These are phyloP conservation scores for Venturiaceae sp. DNA, from an alignment of 2,329 filamentous ascomycete genomes.

Conservation along the genomic window DNA sequence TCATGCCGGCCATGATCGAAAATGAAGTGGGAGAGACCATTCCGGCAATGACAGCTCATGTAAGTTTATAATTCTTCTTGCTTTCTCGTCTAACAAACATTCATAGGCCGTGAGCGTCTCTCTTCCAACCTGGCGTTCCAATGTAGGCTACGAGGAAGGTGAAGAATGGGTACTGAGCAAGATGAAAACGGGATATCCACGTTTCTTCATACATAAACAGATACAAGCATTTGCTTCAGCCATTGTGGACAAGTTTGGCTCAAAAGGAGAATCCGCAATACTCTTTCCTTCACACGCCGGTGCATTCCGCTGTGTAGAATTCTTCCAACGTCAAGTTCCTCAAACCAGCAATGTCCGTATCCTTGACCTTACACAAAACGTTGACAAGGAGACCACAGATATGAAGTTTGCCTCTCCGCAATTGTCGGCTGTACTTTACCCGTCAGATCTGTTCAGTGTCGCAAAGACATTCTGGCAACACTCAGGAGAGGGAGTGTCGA, in stretches of 20 bases:
- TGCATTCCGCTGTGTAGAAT: conserved; percentile 65
- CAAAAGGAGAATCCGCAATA: conserved; percentile 58
- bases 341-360: conserved; percentile 42
- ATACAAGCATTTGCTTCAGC: conserved; percentile 65
- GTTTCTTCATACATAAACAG: conserved; percentile 86
- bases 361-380: conserved; percentile 42
- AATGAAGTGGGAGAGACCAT: conserved; percentile 8
- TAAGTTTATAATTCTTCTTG: background rate
- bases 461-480: conserved; percentile 99
- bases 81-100: background rate
- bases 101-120: conserved; percentile 94
- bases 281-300: conserved; percentile 66
- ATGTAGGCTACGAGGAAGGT: conserved; percentile 90
- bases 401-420: conserved; percentile 32
- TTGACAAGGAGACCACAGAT: conserved; percentile 18
- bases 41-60: conserved; percentile 10
- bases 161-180: conserved; percentile 74
- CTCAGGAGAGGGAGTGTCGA: conserved; percentile 84
- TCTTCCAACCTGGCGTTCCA: conserved; percentile 83
- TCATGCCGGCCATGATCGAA: conserved; percentile 1
- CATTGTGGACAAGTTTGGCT: conserved; percentile 56
- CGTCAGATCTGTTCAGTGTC: conserved; percentile 53
- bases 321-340: conserved; percentile 54
- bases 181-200: conserved; percentile 86
- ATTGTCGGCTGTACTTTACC: conserved; percentile 55